Evolutionary conservation across 179 eudicot species (phyloP), one percentile per base, ranked within the genome.

Genomic region (Beta macrorhiza): DNA sequence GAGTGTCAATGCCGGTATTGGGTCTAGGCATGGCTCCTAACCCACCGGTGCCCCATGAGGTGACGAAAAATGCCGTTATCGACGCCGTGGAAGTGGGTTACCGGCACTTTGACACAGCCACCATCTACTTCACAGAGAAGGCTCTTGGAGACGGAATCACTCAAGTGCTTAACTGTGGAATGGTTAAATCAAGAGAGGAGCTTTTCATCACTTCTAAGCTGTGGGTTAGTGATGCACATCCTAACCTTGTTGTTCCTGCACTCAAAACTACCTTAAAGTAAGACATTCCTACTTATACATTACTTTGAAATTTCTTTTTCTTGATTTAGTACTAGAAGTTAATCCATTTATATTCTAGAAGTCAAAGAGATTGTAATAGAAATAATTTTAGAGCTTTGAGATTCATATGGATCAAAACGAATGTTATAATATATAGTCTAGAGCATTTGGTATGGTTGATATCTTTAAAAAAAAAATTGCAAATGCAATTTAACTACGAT

Each of bases 61-160:
- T 77, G 58, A 83, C 85, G 0, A 83, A 79, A 62, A 59, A 55
- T 0, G 87, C 87, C 1, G 78, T 78, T 22, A 32, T 22, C 14
- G 37, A 63, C 7, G 67, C 67, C 4, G 72, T 80, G 47, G 85
- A 79, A 78, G 82, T 79, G 0, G 87, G 90, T 11, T 87, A 79
- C 77, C 76, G 88, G 20, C 90, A 83, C 85, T 81, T 83, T 70
- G 88, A 87, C 84, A 87, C 87, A 2, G 90, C 90, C 19, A 73
- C 79, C 61, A 82, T 81, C 42, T 85, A 87, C 81, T 22, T 81
- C 17, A 81, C 87, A 53, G 88, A 85, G 76, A n/a, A 77, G 49
- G 87, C 88, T 42, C 80, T 88, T 53, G 88, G 90, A 25, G 85
- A 87, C 45, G 90, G 87, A 9, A 75, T 88, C 29, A 25, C 69